Evolutionary conservation across 495 filamentous ascomycete species (phyloP).

Genomic region (Tuber melanosporum): DNA sequence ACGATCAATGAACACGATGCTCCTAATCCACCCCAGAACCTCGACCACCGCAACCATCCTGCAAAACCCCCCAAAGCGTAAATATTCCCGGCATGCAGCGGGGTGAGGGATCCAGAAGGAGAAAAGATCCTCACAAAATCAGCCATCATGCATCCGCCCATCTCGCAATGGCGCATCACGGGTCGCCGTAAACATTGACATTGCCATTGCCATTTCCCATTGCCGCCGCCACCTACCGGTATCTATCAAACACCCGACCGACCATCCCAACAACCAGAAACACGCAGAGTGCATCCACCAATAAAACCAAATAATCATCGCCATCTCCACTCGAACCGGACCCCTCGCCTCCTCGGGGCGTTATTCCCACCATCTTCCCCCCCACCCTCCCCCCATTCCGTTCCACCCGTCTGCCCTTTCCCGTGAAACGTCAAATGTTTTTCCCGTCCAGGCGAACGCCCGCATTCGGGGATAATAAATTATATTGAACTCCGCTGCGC

Average conservation of each 20-base stretch:
- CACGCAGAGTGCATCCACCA: background rate
- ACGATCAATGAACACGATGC: background rate
- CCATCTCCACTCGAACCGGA: background rate
- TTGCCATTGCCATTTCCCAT: background rate
- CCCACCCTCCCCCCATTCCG: background rate
- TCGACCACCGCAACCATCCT: background rate
- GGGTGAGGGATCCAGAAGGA: background rate
- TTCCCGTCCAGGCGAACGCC: background rate
- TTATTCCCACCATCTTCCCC: background rate
- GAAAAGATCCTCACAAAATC: background rate
- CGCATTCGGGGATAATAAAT: background rate
- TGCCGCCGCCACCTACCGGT: background rate
- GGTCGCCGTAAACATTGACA: background rate
- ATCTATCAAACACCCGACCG: background rate
- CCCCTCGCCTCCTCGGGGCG: background rate
- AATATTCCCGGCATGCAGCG: background rate
- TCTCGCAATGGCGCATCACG: background rate
- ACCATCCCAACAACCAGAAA: background rate
- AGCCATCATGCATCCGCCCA: background rate
- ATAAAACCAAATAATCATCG: background rate
- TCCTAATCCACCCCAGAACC: background rate
- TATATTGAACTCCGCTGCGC: too few relatives aligned
- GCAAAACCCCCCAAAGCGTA: background rate
- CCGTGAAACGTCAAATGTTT: background rate
- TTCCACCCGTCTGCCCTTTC: background rate